These are phyloP conservation scores for Suillus brevipes DNA, from an alignment of 768 basidiomycete genomes.

Conservation along the genomic window DNA sequence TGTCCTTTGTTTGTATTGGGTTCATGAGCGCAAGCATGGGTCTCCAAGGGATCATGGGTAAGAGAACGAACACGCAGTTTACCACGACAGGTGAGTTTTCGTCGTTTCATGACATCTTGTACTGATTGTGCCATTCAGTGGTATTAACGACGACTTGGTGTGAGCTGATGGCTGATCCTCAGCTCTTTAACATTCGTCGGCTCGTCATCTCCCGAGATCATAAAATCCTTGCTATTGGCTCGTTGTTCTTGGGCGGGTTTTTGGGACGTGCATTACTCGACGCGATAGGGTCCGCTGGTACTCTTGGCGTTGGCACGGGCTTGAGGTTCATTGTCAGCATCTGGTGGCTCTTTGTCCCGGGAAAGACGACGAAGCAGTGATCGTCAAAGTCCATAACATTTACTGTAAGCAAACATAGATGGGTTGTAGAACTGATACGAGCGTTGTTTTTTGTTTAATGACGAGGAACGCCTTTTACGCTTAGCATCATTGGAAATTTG, in stretches of 20 bases:
- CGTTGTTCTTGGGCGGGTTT: conserved; percentile 74
- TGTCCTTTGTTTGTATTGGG: conserved; percentile 66
- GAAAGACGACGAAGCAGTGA: conserved; percentile 1
- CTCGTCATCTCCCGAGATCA: conserved; percentile 64
- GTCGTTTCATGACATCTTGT: not conserved
- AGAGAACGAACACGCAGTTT: conserved; percentile 73
- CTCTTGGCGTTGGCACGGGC: conserved; percentile 65
- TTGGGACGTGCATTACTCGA: conserved; percentile 56
- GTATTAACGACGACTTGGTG: conserved; percentile 87
- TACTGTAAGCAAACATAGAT: conserved; percentile 6
- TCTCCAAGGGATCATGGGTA: conserved; percentile 79
- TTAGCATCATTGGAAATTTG: not conserved
- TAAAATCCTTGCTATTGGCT: conserved; percentile 57
- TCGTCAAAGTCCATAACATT: not conserved
- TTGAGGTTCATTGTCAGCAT: conserved; percentile 58
- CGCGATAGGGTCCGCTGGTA: conserved; percentile 53
- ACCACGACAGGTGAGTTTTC: conserved; percentile 62
- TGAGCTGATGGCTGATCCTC: conserved; percentile 76
- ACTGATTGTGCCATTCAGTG: conserved; percentile 39
- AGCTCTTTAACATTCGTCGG: conserved; percentile 56
- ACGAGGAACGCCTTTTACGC: not conserved
- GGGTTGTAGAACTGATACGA: not conserved
- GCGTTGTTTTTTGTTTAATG: not conserved
- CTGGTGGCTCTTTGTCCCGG: conserved; percentile 62
- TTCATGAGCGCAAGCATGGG: conserved; percentile 81